phyloP scores from a whole-genome alignment of 345 rosid species.

The Brassica carinata region DNA sequence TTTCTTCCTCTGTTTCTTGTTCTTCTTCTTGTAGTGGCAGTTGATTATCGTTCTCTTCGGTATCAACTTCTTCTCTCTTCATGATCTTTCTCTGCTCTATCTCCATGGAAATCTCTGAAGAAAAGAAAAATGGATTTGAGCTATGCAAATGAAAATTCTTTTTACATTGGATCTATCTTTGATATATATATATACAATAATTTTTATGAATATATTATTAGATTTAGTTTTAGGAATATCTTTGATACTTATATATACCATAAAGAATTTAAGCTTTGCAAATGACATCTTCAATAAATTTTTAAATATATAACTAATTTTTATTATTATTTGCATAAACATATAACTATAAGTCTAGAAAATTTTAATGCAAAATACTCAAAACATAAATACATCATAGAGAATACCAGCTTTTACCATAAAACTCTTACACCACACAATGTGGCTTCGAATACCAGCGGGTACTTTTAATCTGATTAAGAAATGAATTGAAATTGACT shows the following conservation, averaged over 20 bases:
- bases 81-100: constrained; percentile 33
- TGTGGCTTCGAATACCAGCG: no score
- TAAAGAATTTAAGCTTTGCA: constrained; percentile 32
- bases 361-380: no score
- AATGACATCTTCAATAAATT: not conserved
- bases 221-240: no score
- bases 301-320: not conserved
- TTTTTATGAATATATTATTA: constrained; percentile 5
- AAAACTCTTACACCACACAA: no score
- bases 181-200: constrained; percentile 1
- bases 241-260: constrained; percentile 34
- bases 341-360: no score
- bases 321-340: not conserved
- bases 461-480: no score
- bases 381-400: no score
- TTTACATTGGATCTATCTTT: not conserved
- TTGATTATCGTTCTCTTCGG: not conserved
- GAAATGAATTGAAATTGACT: not conserved
- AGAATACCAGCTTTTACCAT: no score
- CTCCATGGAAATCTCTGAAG: constrained; percentile 23
- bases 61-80: constrained; percentile 19
- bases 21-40: constrained; percentile 34
- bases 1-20: constrained; percentile 33
- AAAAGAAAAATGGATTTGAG: not conserved
- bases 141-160: constrained; percentile 16